Evolutionary conservation across 805 yeast species (phyloP), one percentile per base, ranked within the genome.

Genomic region (Henningerozyma blattae): DNA sequence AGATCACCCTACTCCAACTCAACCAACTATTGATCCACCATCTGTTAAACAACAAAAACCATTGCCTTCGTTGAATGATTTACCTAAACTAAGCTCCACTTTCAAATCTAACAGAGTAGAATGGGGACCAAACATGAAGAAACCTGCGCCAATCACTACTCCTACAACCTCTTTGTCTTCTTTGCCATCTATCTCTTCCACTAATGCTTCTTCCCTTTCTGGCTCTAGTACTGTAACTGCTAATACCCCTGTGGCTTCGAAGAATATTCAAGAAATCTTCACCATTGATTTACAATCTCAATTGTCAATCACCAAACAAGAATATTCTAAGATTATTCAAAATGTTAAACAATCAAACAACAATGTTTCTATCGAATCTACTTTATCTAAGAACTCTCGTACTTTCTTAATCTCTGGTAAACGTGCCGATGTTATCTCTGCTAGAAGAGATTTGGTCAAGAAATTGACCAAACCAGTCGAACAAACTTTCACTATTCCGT

Each of bases 401-500:
- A 81, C 91, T 18, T 85, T 85, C 50, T 68, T 87, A 52, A 72
- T 89, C 44, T 70, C 77, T 47, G 97, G 96, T 48, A 67, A 70
- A 38, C 71, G 77, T 18, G 72, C 62, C 13, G 70, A 72, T 34
- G 86, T 84, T 36, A 66, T 64, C 35, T 61, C 58, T 30, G 95
- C 93, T 37, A 79, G 77, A 56, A 70, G 84, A 42, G 82, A 80
- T 42, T 68, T 89, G 37, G 68, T 82, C 40, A 77, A 75, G 50
- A 78, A 73, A 45, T 67, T 89, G 52, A 77, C 93, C 26, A 79
- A 77, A 54, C 93, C 93, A 35, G 72, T 79, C 36, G 61, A 60
- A 5, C 59, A 72, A 31, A 58, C 64, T 20, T 71, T 87, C 51
- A 54, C 67, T 20, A 72, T 87, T 34, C 96, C 97, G 22, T 71